Evolutionary conservation across 768 basidiomycete species (phyloP).

Genomic region (Naganishia vishniacii): DNA sequence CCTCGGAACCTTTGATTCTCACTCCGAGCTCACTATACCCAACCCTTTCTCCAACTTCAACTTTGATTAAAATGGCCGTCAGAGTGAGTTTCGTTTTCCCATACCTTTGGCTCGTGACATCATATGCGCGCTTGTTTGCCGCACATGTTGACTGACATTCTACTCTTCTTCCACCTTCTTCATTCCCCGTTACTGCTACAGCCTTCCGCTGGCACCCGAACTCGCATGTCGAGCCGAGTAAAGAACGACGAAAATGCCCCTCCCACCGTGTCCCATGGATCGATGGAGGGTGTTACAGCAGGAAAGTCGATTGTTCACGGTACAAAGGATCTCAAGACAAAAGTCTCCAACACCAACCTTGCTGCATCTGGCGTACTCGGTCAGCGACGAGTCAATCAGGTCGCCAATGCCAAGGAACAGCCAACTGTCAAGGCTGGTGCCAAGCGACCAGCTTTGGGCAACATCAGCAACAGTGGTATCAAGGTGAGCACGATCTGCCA

Average conservation of each 20-base stretch:
- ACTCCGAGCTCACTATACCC: constrained; percentile 13
- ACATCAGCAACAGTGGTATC: constrained; percentile 71
- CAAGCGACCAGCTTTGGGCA: constrained; percentile 69
- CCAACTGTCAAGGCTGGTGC: constrained; percentile 56
- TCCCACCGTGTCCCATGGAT: constrained; percentile 31
- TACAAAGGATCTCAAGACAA: constrained; percentile 12
- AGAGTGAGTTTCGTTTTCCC: constrained; percentile 4
- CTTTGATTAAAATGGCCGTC: constrained; percentile 14
- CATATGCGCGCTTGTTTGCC: constrained; percentile 11
- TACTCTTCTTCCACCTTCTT: constrained; percentile 5
- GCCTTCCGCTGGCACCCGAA: constrained; percentile 15
- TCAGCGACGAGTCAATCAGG: neutral
- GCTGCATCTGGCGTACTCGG: constrained; percentile 11
- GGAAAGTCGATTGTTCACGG: constrained; percentile 17
- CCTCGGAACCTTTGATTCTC: neutral
- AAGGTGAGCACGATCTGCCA: constrained; percentile 48
- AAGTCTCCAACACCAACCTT: constrained; percentile 18
- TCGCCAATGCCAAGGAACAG: constrained; percentile 6
- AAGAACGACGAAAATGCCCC: constrained; percentile 31
- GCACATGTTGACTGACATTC: constrained; percentile 18
- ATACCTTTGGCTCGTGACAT: constrained; percentile 18
- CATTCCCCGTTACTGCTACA: neutral
- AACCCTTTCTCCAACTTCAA: neutral
- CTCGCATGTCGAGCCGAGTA: constrained; percentile 18
- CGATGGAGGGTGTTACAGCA: constrained; percentile 33